phyloP scores from a whole-genome alignment of 148 eudicot genomes.

The Rhododendron molle region DNA sequence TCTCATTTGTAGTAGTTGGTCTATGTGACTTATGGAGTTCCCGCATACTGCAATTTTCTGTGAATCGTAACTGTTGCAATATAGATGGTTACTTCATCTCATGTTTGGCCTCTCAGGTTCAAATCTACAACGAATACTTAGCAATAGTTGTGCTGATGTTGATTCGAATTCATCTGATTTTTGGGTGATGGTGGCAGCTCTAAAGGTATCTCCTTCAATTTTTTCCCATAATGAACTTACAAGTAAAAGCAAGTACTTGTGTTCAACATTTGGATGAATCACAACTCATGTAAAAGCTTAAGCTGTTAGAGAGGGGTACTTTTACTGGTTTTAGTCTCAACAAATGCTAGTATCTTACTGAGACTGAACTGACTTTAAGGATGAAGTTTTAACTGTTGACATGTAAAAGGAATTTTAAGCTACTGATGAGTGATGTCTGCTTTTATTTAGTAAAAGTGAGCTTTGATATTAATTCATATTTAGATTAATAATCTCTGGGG shows the following conservation, averaged over 20 bases:
- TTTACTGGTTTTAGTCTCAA: background rate
- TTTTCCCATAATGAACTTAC: background rate
- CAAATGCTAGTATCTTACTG: background rate
- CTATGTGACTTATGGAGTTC: conserved; percentile 4
- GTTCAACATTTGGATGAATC: background rate
- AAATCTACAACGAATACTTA: conserved; percentile 51
- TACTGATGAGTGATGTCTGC: background rate
- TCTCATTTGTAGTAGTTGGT: background rate
- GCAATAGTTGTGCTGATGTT: conserved; percentile 73
- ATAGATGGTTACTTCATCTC: conserved; percentile 1
- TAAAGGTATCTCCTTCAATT: conserved; percentile 48
- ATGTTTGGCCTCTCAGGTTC: conserved; percentile 43
- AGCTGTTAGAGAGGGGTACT: background rate
- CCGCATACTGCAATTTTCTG: background rate
- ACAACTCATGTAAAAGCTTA: background rate
- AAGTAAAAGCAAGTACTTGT: background rate
- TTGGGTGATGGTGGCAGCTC: conserved; percentile 98
- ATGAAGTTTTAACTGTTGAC: background rate
- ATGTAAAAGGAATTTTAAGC: background rate
- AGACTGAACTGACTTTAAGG: background rate
- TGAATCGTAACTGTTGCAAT: background rate
- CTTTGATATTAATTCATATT: background rate
- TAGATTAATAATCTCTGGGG: background rate
- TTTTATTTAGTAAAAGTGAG: background rate
- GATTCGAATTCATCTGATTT: conserved; percentile 66